Conservation (phyloP, 371 early-diverging fungal species). For the Mucor racemosus region DNA sequence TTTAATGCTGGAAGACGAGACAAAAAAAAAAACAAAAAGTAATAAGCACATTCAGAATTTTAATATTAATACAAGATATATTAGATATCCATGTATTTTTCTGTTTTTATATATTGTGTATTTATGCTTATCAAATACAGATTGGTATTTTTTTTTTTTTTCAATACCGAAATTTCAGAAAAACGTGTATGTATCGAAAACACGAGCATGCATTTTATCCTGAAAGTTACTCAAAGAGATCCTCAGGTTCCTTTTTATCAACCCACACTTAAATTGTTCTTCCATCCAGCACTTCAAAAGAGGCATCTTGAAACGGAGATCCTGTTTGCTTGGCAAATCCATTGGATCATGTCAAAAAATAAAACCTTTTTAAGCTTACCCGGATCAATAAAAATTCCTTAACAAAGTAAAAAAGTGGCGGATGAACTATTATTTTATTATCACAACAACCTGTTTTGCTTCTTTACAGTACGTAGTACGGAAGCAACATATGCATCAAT, state of each 20-base stretch:
- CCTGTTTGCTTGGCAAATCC: neutral
- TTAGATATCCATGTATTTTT: neutral
- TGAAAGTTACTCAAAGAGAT: neutral
- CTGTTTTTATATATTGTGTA: neutral
- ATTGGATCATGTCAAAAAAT: neutral
- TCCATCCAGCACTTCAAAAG: neutral
- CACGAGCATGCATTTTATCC: neutral
- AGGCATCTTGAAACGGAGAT: neutral
- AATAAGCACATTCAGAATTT: neutral
- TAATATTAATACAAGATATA: neutral
- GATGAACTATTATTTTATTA: neutral
- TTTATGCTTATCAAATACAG: neutral
- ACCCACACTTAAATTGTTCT: neutral
- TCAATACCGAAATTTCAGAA: constrained; percentile 1
- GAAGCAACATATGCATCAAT: constrained; percentile 50
- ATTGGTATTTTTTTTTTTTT: neutral
- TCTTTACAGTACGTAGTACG: constrained; percentile 34
- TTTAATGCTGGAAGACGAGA: no score
- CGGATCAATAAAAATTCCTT: constrained; percentile 6
- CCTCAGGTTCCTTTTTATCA: neutral
- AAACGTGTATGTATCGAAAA: neutral
- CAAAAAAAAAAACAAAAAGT: neutral
- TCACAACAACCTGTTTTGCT: constrained; percentile 8
- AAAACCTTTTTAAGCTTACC: neutral
- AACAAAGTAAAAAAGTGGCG: neutral